Percentiles rank a stretch among this genome's conserved stretches.
Conservation (phyloP, 805 yeast species). For the Lachancea fermentati region DNA sequence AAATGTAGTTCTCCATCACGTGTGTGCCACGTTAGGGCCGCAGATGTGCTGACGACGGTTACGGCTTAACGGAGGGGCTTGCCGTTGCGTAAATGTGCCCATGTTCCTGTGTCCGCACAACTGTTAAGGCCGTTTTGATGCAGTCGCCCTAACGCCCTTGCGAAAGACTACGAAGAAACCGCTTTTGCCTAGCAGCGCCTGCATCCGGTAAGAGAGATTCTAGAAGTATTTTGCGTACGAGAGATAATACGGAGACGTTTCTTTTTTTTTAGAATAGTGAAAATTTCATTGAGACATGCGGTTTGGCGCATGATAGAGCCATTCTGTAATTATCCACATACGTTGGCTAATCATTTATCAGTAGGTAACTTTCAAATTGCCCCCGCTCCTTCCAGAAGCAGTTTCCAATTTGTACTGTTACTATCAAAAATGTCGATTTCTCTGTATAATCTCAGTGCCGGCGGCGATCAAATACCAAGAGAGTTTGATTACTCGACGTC, state of each 20-base stretch:
- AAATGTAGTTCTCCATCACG: too few species aligned
- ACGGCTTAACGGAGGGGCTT: too few species aligned
- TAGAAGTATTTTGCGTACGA: background rate
- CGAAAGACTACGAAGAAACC: background rate
- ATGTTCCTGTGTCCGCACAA: too few species aligned
- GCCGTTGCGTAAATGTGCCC: too few species aligned
- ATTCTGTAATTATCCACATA: too few species aligned
- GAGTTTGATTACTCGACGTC: slow-evolving; percentile 17
- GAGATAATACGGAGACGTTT: background rate
- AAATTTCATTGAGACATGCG: background rate
- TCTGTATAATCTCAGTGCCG: slow-evolving; percentile 1
- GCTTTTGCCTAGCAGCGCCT: too few species aligned
- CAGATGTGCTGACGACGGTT: too few species aligned
- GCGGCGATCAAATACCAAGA: slow-evolving; percentile 10
- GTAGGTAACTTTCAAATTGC: too few species aligned
- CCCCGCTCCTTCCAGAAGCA: too few species aligned
- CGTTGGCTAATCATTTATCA: background rate
- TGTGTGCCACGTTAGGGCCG: too few species aligned
- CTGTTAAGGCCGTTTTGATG: too few species aligned
- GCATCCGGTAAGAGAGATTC: background rate
- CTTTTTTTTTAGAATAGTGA: background rate
- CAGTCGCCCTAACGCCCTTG: background rate
- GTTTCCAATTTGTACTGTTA: background rate
- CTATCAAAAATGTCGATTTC: background rate
- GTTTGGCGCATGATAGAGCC: too few species aligned